Conservation (phyloP, 129 eudicot species). For the Silybum marianum region DNA sequence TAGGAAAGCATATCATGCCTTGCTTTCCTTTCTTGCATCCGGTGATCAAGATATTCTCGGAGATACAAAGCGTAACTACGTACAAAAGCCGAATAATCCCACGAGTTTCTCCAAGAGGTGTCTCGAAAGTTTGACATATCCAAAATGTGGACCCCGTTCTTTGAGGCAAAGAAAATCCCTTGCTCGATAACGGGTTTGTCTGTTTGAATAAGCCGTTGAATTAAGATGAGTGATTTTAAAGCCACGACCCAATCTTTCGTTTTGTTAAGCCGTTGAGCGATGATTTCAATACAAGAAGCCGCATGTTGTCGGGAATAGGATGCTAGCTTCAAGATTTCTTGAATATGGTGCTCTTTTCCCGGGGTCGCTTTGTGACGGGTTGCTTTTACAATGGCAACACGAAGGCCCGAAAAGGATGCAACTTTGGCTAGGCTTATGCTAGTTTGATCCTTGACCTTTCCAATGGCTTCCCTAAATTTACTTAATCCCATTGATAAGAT, state of each 20-base stretch:
- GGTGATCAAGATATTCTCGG: slow-evolving; percentile 67
- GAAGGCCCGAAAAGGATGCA: slow-evolving; percentile 62
- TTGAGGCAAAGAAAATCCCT: slow-evolving; percentile 76
- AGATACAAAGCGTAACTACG: slow-evolving; percentile 60
- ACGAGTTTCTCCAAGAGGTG: slow-evolving; percentile 45
- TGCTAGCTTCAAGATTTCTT: slow-evolving; percentile 57
- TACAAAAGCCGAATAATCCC: slow-evolving; percentile 85
- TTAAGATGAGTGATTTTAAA: slow-evolving; percentile 60
- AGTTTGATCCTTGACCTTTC: slow-evolving; percentile 81
- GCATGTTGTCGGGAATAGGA: slow-evolving; percentile 54
- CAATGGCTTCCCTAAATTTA: slow-evolving; percentile 67
- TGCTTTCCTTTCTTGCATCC: slow-evolving; percentile 60
- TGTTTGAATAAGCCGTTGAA: slow-evolving; percentile 64
- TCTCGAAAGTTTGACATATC: slow-evolving; percentile 75
- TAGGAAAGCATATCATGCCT: slow-evolving; percentile 32
- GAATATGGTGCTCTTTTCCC: slow-evolving; percentile 59
- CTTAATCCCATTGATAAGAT: slow-evolving; percentile 48
- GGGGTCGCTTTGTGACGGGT: slow-evolving; percentile 78
- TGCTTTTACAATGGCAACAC: slow-evolving; percentile 80
- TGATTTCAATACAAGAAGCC: slow-evolving; percentile 52
- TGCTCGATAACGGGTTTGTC: slow-evolving; percentile 65
- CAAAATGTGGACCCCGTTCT: slow-evolving; percentile 77
- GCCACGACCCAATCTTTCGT: slow-evolving; percentile 90
- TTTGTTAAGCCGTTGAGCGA: slow-evolving; percentile 65
- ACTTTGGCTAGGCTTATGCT: slow-evolving; percentile 86